Evolutionary conservation across 768 basidiomycete species (phyloP).

Genomic region (Trametes meyenii): DNA sequence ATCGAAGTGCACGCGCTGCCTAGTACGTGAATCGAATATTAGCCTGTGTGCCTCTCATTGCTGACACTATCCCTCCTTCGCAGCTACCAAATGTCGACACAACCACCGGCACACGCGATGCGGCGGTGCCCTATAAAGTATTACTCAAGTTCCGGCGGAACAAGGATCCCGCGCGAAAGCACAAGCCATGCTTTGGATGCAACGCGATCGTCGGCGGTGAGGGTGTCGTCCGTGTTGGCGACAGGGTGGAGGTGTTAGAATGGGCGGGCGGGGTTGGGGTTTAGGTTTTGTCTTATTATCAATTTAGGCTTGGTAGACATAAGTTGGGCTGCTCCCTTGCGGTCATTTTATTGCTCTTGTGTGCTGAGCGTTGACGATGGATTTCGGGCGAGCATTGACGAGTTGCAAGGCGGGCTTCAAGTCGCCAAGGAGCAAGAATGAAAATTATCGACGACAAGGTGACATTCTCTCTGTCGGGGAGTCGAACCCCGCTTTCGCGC

Average conservation of each 20-base stretch:
- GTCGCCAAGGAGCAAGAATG: too few species aligned
- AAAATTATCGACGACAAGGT: neutral
- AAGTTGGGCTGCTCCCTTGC: too few species aligned
- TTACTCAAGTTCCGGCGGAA: conserved; percentile 73
- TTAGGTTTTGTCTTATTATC: neutral
- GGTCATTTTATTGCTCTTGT: neutral
- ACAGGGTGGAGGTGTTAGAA: conserved; percentile 44
- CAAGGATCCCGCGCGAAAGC: conserved; percentile 49
- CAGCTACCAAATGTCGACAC: conserved; percentile 78
- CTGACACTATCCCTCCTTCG: conserved; percentile 3
- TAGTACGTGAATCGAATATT: conserved; percentile 49
- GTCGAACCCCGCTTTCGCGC: conserved; percentile 42
- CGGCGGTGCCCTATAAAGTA: conserved; percentile 75
- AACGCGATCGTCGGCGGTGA: conserved; percentile 56
- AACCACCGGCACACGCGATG: conserved; percentile 63
- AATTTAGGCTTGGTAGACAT: neutral
- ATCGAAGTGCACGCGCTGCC: conserved; percentile 69
- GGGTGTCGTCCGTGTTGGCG: conserved; percentile 65
- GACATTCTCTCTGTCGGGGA: conserved; percentile 31
- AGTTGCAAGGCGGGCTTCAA: too few species aligned
- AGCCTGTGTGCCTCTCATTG: conserved; percentile 2
- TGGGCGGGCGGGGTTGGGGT: conserved; percentile 29
- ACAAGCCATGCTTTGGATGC: conserved; percentile 67
- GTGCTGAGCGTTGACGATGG: too few species aligned
- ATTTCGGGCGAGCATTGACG: too few species aligned